Evolutionary conservation across 352 stramenopile genomes (phyloP), one percentile per base, ranked within the genome.

Genomic region (Globisporangium carolinianum): DNA sequence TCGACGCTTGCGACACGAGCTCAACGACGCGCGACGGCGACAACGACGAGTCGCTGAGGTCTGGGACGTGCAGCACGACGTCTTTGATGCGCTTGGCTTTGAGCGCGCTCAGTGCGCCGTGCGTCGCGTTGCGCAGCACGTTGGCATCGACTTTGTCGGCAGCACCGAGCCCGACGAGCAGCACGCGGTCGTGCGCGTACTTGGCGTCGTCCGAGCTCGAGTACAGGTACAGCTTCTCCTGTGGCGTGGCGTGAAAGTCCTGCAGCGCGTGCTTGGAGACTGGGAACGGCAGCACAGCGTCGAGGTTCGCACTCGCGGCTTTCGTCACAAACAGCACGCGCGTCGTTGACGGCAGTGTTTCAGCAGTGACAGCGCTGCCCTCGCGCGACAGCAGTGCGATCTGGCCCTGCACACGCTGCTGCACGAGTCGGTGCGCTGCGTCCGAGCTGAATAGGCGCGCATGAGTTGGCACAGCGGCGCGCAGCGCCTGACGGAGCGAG

Each of bases 131-230:
- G 18, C 84, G 81, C 56, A 94, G 67, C 53, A 77, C 65, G 14
- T 74, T 66, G 55, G 85, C 79, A 49, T 77, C 75, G 45, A 94
- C 66, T 52, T 88, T 87, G 6, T 79, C 70, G 35, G 63, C 73
- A 32, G 77, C 76, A 51, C 84, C 84, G 24, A 94, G 76, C 9
- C 84, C 84, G 37, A 94, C 75, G 3, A 94, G 77, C 56, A 94
- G 67, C 57, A 86, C 70, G 49, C 82, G 84, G 45, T 86, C 70
- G 58, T 68, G 57, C 7, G 61, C 67, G 35, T 75, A 61, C 5
- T 62, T 53, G 8, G 47, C 69, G 35, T 72, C 61, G 45, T 81
- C 72, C 8, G 58, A 61, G 41, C 54, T 85, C 43, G 84, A 79
- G 54, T 94, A 92, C 45, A 92, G 60, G 53, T 86, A 84, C 55